Conservation (phyloP, 176 grass and related monocot genomes). For the Bolboschoenus planiculmis region DNA sequence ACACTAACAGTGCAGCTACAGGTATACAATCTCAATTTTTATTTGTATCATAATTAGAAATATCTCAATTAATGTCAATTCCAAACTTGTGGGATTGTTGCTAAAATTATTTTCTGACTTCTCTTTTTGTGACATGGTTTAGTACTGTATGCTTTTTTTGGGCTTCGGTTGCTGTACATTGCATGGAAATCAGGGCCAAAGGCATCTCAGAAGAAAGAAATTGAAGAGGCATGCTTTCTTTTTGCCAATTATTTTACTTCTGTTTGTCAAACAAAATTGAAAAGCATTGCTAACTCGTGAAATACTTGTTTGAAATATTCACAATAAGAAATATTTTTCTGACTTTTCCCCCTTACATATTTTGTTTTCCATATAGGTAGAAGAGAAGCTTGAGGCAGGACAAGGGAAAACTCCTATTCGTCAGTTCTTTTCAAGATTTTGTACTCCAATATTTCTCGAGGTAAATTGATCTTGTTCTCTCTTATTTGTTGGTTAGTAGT, state of each 20-base stretch:
- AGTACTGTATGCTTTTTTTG: slow-evolving; percentile 91
- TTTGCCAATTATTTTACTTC: slow-evolving; percentile 19
- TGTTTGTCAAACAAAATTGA: not conserved
- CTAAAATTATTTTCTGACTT: slow-evolving; percentile 26
- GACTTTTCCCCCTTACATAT: not conserved
- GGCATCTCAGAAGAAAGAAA: slow-evolving; percentile 89
- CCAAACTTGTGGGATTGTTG: not conserved
- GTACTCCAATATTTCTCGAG: slow-evolving; percentile 95
- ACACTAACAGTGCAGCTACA: slow-evolving; percentile 92
- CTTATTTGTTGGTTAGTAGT: not conserved
- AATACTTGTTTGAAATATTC: not conserved
- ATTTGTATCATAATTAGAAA: not conserved
- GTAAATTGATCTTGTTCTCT: slow-evolving; percentile 29
- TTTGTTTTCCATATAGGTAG: slow-evolving; percentile 50
- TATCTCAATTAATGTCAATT: not conserved
- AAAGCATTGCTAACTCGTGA: slow-evolving; percentile 2
- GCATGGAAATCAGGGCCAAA: slow-evolving; percentile 90
- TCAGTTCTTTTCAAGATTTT: slow-evolving; percentile 76
- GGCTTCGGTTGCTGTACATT: slow-evolving; percentile 80
- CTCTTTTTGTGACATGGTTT: slow-evolving; percentile 13
- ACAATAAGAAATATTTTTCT: not conserved
- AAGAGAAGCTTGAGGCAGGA: slow-evolving; percentile 83
- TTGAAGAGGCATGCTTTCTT: slow-evolving; percentile 69
- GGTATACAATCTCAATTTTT: slow-evolving; percentile 34
- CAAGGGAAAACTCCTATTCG: slow-evolving; percentile 84